These are phyloP conservation scores for Thoreauomyces humboldtii DNA, from an alignment of 192 early-diverging fungal species.

Conservation along the genomic window DNA sequence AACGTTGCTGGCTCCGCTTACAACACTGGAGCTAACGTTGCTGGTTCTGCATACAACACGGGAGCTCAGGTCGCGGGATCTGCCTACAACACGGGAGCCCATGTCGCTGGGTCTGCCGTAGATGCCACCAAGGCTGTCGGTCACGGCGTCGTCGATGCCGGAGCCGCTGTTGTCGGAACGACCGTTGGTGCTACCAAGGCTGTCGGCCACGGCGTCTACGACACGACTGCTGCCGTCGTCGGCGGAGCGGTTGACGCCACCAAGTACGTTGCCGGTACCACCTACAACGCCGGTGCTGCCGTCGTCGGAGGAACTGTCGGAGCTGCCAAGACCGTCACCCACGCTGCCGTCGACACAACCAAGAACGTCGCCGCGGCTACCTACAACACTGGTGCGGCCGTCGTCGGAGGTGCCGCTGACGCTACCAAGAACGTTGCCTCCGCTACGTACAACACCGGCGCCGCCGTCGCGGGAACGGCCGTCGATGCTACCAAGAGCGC, in stretches of 20 bases:
- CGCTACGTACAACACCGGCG: conserved; percentile 3
- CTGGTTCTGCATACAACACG: background rate
- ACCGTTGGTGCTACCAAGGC: background rate
- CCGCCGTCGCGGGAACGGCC: background rate
- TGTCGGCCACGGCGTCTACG: background rate
- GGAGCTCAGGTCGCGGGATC: background rate
- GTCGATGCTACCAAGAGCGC: conserved; percentile 7
- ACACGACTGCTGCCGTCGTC: background rate
- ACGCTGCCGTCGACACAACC: background rate
- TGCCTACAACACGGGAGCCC: too few relatives aligned
- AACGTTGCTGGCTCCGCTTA: conserved; percentile 4
- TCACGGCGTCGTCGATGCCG: background rate
- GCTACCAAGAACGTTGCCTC: background rate
- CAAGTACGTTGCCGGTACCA: conserved; percentile 20
- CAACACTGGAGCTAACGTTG: conserved; percentile 3
- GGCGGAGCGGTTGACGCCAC: conserved; percentile 6
- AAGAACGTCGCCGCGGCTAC: conserved; percentile 31
- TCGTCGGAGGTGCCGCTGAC: background rate
- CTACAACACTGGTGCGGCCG: conserved; percentile 11
- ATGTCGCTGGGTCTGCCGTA: background rate
- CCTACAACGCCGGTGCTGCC: conserved; percentile 15
- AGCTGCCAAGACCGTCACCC: background rate
- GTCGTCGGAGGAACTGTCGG: conserved; percentile 14
- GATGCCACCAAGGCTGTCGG: background rate
- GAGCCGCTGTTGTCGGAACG: background rate